Percentiles rank a stretch among this genome's conserved stretches.
Evolutionary conservation across 768 basidiomycete genomes (phyloP).

Genomic region (Kwoniella mangroviensis): DNA sequence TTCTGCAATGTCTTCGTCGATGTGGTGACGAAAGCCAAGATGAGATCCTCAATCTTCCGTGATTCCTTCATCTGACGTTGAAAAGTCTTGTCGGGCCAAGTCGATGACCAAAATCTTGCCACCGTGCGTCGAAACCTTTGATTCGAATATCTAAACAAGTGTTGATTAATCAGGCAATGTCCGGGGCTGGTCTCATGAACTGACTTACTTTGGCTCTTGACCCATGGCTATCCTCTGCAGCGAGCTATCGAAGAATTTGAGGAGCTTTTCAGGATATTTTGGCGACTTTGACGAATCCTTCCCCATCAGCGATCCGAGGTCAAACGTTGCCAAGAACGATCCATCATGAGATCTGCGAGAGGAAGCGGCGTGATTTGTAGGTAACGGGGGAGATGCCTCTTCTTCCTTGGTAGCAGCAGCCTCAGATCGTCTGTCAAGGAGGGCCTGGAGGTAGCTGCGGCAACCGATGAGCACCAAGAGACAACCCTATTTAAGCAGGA

Average conservation of each 20-base stretch:
- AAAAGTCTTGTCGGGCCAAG: slow-evolving; percentile 82
- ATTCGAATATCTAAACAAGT: slow-evolving; percentile 74
- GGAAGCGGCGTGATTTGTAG: slow-evolving; percentile 9
- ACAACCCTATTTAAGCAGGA: not conserved
- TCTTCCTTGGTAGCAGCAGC: not conserved
- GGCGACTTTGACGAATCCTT: slow-evolving; percentile 66
- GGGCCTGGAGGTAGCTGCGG: slow-evolving; percentile 11
- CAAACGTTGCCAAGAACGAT: slow-evolving; percentile 39
- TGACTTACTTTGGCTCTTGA: slow-evolving; percentile 79
- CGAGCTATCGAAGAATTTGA: slow-evolving; percentile 87
- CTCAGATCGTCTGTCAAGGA: not conserved
- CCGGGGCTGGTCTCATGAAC: not conserved
- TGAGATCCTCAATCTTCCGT: slow-evolving; percentile 95
- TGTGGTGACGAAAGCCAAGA: slow-evolving; percentile 91
- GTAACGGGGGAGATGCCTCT: not conserved
- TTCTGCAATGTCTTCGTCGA: slow-evolving; percentile 87
- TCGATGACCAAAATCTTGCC: slow-evolving; percentile 83
- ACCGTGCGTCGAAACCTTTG: slow-evolving; percentile 86
- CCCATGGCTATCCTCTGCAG: slow-evolving; percentile 93
- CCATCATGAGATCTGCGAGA: slow-evolving; percentile 26
- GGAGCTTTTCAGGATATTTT: slow-evolving; percentile 90
- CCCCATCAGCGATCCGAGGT: slow-evolving; percentile 36
- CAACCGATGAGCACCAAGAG: not conserved
- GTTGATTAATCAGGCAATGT: not conserved
- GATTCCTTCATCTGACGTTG: slow-evolving; percentile 91